Evolutionary conservation across 768 basidiomycete genomes (phyloP).

Genomic region (Suillus brevipes): DNA sequence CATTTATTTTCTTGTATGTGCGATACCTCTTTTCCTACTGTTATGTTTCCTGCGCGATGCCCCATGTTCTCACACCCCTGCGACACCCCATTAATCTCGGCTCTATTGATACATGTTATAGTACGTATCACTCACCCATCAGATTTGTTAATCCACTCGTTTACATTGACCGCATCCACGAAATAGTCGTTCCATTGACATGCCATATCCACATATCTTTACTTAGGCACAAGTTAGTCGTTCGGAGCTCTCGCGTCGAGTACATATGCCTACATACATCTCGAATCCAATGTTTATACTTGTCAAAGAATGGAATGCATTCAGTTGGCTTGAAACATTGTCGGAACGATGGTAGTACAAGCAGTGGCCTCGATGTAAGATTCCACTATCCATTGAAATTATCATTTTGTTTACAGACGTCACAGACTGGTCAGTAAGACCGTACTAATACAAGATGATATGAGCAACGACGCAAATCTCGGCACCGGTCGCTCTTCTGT

Average conservation of each 20-base stretch:
- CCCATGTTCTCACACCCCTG: not conserved
- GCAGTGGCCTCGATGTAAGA: not conserved
- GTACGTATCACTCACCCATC: slow-evolving; percentile 1
- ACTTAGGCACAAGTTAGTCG: slow-evolving; percentile 1
- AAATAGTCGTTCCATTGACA: slow-evolving; percentile 2
- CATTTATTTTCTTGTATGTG: slow-evolving; percentile 3
- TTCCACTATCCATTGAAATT: slow-evolving; percentile 31
- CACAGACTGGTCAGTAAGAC: slow-evolving; percentile 44
- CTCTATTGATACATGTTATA: not conserved
- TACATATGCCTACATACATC: slow-evolving; percentile 1
- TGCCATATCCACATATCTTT: not conserved
- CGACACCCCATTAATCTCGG: not conserved
- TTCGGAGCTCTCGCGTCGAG: not conserved
- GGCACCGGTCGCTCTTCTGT: not conserved
- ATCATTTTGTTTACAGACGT: slow-evolving; percentile 52
- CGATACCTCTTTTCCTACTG: slow-evolving; percentile 2
- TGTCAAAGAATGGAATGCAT: not conserved
- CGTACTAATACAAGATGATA: slow-evolving; percentile 27
- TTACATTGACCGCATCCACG: slow-evolving; percentile 3
- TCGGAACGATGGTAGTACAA: not conserved
- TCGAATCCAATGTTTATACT: not conserved
- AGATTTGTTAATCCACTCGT: not conserved
- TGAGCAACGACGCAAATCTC: not conserved
- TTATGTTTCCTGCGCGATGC: not conserved
- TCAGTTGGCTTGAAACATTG: not conserved